phyloP scores from a whole-genome alignment of 495 filamentous ascomycete species.

The Neurospora sp. region DNA sequence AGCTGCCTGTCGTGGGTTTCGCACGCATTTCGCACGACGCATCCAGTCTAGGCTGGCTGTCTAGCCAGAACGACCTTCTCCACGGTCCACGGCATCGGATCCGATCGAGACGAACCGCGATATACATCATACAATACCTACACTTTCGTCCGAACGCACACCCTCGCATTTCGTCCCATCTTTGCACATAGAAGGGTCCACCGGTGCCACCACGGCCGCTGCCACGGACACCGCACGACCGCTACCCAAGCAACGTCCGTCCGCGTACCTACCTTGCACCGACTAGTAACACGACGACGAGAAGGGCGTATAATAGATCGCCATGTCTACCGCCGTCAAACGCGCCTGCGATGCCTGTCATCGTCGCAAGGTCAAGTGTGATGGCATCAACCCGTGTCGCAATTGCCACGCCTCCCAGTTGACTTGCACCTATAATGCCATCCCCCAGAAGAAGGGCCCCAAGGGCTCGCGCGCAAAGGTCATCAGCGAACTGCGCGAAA shows the following conservation, averaged over 20 bases:
- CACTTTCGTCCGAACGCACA: not conserved
- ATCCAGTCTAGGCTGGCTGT: not conserved
- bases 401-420: slow-evolving; percentile 60
- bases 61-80: not conserved
- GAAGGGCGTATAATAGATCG: not conserved
- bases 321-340: slow-evolving; percentile 49
- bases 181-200: slow-evolving; percentile 7
- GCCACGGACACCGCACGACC: not conserved
- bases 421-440: slow-evolving; percentile 69
- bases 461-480: slow-evolving; percentile 76
- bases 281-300: not conserved
- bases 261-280: not conserved
- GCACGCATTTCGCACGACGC: not conserved
- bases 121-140: not conserved
- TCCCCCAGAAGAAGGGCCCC: slow-evolving; percentile 78
- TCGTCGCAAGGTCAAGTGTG: slow-evolving; percentile 73
- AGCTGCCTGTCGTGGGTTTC: not conserved
- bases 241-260: not conserved
- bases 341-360: slow-evolving; percentile 76
- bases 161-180: slow-evolving; percentile 11
- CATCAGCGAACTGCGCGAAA: slow-evolving; percentile 64
- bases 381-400: slow-evolving; percentile 59
- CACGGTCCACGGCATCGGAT: not conserved
- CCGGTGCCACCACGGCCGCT: slow-evolving; percentile 6
- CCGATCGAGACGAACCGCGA: not conserved